Base-by-base conservation (phyloP, 306 rosid genomes). In the Cicer judaicum region DNA sequence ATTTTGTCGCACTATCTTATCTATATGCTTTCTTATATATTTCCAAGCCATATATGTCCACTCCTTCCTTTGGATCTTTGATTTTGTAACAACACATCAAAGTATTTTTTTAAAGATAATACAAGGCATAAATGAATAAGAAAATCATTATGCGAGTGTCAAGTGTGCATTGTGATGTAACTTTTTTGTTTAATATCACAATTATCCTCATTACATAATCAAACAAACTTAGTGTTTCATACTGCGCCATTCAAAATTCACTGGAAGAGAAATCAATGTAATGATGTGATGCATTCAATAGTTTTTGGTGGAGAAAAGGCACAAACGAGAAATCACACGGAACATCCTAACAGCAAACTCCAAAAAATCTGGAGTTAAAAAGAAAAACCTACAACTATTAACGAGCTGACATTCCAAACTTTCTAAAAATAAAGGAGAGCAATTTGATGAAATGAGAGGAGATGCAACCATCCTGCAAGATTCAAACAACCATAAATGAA, bases 1-100 rank as follows among this genome's bases (percentile, higher is more conserved):
- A 36, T 81, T 70, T 78, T 78, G 76, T 47, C 42, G 65, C 80
- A 44, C 70, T 55, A 44, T 7, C 68, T 44, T 61, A 21, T 18
- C 11, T 18, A 16, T 36, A 24, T 75, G 75, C 54, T 41, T 71
- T 24, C 15, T 24, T 57, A 60, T 60, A 50, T 24, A 19, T 72
- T 70, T 72, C 54, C 46, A 14, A 74, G 46, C 21, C 76, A 3
- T 13, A 24, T 24, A 11, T 13, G n/a, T 72, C 39, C 43, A 7
- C 16, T 63, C 29, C 40, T 71, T 62, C 52, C 16, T 59, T 52
- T 34, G 52, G 40, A 16, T 79, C 43, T 41, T 53, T 11, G 44
- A 14, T 39, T 10, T 62, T 10, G 56, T 34, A 8, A 13, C 11
- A 24, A 4, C 41, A 38, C 8, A 12, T 34, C 0, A 50, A 38